These are phyloP conservation scores for Irpex lacteus DNA, from an alignment of 1,284 basidiomycete genomes.

Conservation along the genomic window DNA sequence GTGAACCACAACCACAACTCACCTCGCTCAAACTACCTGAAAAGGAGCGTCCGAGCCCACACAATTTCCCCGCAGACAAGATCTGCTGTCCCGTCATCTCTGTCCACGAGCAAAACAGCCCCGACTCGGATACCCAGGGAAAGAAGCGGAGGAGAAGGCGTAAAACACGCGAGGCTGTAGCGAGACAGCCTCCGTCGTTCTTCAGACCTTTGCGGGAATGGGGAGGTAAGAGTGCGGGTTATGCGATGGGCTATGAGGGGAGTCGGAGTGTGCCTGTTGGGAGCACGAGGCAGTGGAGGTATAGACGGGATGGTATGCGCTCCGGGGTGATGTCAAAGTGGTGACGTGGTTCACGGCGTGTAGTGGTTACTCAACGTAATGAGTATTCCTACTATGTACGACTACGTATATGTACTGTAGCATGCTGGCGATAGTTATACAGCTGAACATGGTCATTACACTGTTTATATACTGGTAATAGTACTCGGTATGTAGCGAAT, in stretches of 20 bases:
- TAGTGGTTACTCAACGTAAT: too few species aligned
- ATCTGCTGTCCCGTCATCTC: conserved; percentile 19
- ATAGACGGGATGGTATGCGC: conserved; percentile 29
- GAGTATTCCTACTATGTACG: too few species aligned
- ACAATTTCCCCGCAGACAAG: conserved; percentile 16
- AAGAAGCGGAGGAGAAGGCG: conserved; percentile 13
- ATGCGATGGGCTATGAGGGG: conserved; percentile 33
- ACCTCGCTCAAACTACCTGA: conserved; percentile 5
- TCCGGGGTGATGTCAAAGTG: neutral
- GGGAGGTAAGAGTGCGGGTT: conserved; percentile 31
- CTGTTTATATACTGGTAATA: neutral
- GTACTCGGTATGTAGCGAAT: neutral
- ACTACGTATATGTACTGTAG: too few species aligned
- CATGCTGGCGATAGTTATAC: too few species aligned
- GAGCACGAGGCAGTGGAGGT: conserved; percentile 17
- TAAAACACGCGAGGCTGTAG: conserved; percentile 7
- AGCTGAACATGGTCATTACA: too few species aligned
- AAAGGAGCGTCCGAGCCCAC: conserved; percentile 21
- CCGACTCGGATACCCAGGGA: conserved; percentile 6
- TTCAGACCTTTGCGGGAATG: conserved; percentile 27
- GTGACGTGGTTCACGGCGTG: neutral
- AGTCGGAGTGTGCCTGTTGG: conserved; percentile 26
- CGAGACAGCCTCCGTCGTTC: conserved; percentile 24
- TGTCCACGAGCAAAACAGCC: neutral
- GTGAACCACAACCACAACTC: conserved; percentile 8